A percentile compares a stretch with the other conserved stretches of the same genome.
These are phyloP conservation scores for Strobilomyces dryophilus DNA, from an alignment of 768 basidiomycete species.

Conservation along the genomic window DNA sequence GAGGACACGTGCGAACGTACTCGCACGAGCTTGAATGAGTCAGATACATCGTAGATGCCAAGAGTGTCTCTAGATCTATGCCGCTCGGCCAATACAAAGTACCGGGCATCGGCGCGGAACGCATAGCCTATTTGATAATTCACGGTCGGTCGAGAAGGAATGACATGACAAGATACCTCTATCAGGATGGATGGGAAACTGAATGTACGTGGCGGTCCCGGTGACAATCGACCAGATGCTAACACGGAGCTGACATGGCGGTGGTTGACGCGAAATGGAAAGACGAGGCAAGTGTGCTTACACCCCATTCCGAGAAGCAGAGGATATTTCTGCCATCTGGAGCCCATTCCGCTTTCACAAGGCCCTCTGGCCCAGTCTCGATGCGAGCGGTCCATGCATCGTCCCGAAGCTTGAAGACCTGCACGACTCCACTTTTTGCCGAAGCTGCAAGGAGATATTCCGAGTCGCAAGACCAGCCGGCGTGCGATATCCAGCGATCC, in stretches of 20 bases:
- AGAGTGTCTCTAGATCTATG: constrained; percentile 88
- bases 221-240: constrained; percentile 82
- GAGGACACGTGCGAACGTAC: constrained; percentile 34
- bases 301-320: constrained; percentile 93
- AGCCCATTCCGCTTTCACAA: constrained; percentile 87
- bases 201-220: constrained; percentile 76
- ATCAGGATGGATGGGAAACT: constrained; percentile 79
- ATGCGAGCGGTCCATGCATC: constrained; percentile 76
- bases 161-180: constrained; percentile 45
- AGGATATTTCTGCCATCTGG: constrained; percentile 78
- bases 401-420: constrained; percentile 75
- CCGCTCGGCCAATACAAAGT: constrained; percentile 82
- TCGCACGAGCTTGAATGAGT: constrained; percentile 67
- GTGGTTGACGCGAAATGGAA: constrained; percentile 2
- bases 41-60: constrained; percentile 74
- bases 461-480: constrained; percentile 86
- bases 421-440: constrained; percentile 64
- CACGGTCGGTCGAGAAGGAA: not conserved
- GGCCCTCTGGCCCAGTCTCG: constrained; percentile 78
- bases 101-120: constrained; percentile 76
- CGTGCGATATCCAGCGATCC: constrained; percentile 59
- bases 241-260: constrained; percentile 61
- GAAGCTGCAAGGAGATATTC: constrained; percentile 82
- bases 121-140: constrained; percentile 53
- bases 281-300: constrained; percentile 41